Percentiles rank a stretch among this genome's conserved stretches.
These are phyloP conservation scores for Myxozyma geophila DNA, from an alignment of 805 yeast species.

Conservation along the genomic window DNA sequence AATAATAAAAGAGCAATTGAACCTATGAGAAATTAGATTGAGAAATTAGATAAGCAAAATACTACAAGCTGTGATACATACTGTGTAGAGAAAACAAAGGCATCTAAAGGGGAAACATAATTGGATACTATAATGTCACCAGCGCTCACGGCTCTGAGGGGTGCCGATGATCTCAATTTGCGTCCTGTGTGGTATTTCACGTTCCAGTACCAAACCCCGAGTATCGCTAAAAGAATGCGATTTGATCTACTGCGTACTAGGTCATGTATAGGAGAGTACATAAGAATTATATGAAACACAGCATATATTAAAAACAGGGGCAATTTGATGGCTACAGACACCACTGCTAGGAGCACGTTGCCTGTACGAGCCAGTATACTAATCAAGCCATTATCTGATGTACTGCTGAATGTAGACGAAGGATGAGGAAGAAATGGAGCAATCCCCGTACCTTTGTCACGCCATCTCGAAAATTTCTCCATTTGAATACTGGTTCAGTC, in stretches of 20 bases:
- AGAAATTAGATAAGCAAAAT: background rate
- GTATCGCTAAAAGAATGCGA: conserved; percentile 38
- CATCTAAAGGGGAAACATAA: conserved; percentile 63
- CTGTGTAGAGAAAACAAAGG: conserved; percentile 46
- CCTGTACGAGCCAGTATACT: conserved; percentile 30
- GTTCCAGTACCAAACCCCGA: conserved; percentile 42
- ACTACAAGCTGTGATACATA: conserved; percentile 14
- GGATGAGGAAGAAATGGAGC: conserved; percentile 76
- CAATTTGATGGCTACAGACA: conserved; percentile 42
- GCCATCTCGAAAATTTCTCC: conserved; percentile 84
- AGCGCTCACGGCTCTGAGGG: conserved; percentile 7
- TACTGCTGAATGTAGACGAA: conserved; percentile 27
- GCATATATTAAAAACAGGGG: conserved; percentile 18
- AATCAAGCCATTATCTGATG: conserved; percentile 18
- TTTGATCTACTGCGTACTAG: background rate
- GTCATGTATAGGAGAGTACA: background rate
- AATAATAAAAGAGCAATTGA: conserved; percentile 47
- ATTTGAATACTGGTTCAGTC: conserved; percentile 50
- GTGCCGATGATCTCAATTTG: conserved; percentile 40
- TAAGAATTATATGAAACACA: conserved; percentile 1
- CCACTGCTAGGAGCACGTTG: conserved; percentile 39
- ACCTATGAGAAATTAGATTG: conserved; percentile 37
- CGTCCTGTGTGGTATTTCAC: conserved; percentile 56
- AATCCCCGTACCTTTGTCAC: conserved; percentile 93
- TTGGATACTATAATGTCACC: conserved; percentile 62